Conservation (phyloP, 495 filamentous ascomycete genomes). For the Cercophora sp. region DNA sequence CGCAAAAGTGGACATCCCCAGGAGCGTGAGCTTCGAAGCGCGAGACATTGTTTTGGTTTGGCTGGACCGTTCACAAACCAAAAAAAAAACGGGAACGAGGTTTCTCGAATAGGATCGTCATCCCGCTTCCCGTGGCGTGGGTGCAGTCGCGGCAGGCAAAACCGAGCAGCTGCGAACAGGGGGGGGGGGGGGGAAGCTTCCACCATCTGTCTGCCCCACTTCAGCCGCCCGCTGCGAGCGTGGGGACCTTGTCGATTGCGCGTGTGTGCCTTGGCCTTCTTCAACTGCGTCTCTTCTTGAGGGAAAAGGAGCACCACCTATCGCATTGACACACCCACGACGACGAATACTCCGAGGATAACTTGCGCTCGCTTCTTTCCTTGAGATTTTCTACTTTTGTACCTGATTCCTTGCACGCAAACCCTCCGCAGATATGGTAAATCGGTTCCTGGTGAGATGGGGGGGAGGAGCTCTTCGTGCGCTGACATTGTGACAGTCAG, state of each 20-base stretch:
- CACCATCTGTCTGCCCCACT: conserved; percentile 5
- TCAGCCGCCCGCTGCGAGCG: too few species aligned
- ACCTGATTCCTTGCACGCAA: too few species aligned
- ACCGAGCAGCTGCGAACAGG: background rate
- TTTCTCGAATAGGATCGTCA: too few species aligned
- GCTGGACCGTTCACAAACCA: too few species aligned
- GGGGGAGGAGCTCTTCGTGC: too few species aligned
- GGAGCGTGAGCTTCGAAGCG: conserved; percentile 80
- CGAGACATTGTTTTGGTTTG: conserved; percentile 88
- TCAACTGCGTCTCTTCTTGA: background rate
- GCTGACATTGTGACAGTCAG: conserved; percentile 60
- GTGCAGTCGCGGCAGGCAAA: conserved; percentile 8
- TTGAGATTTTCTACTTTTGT: too few species aligned
- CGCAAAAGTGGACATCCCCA: conserved; percentile 70
- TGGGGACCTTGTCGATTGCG: conserved; percentile 3
- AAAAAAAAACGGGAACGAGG: too few species aligned
- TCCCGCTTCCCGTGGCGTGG: conserved; percentile 5
- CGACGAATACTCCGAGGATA: too few species aligned
- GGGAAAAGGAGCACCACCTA: background rate
- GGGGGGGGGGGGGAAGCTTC: background rate
- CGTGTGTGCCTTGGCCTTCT: background rate
- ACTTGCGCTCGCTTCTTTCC: too few species aligned
- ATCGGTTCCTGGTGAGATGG: too few species aligned
- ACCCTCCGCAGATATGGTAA: too few species aligned
- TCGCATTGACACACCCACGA: too few species aligned